Evolutionary conservation across 768 basidiomycete species (phyloP).

Genomic region (Suillus alpinus): DNA sequence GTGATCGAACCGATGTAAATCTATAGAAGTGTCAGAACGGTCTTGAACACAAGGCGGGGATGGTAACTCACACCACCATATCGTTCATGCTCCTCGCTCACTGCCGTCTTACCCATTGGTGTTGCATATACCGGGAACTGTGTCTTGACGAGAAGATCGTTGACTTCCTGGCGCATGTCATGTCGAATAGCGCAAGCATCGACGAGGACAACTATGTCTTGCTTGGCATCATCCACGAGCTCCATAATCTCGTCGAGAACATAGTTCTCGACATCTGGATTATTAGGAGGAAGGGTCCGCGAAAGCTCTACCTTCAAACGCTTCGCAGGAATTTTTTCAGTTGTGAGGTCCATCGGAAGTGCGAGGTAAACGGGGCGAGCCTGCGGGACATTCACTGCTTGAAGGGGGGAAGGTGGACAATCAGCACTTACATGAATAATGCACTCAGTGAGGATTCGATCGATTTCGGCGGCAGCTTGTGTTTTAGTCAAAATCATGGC

Average conservation of each 20-base stretch:
- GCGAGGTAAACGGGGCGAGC: constrained; percentile 87
- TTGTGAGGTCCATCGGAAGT: constrained; percentile 81
- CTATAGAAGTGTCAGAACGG: constrained; percentile 32
- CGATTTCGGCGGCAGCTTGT: constrained; percentile 68
- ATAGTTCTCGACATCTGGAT: constrained; percentile 57
- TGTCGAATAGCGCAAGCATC: constrained; percentile 82
- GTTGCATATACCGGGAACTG: constrained; percentile 72
- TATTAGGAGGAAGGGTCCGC: constrained; percentile 47
- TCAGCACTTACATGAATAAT: constrained; percentile 43
- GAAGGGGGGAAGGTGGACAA: background rate
- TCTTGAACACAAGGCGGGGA: background rate
- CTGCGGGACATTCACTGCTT: constrained; percentile 29
- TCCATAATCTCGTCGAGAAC: constrained; percentile 73
- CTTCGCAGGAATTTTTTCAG: constrained; percentile 60
- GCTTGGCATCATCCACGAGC: constrained; percentile 54
- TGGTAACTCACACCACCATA: constrained; percentile 70
- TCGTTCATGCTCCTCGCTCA: constrained; percentile 67
- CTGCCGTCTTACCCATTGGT: constrained; percentile 78
- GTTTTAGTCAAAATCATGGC: constrained; percentile 52
- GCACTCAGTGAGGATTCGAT: constrained; percentile 71
- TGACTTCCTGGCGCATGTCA: constrained; percentile 58
- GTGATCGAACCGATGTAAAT: constrained; percentile 76
- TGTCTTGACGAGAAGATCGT: constrained; percentile 61
- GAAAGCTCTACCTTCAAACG: constrained; percentile 60
- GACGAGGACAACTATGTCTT: constrained; percentile 70